Conservation (phyloP, 1,139 yeast genomes). For the Candida frijolesensis region DNA sequence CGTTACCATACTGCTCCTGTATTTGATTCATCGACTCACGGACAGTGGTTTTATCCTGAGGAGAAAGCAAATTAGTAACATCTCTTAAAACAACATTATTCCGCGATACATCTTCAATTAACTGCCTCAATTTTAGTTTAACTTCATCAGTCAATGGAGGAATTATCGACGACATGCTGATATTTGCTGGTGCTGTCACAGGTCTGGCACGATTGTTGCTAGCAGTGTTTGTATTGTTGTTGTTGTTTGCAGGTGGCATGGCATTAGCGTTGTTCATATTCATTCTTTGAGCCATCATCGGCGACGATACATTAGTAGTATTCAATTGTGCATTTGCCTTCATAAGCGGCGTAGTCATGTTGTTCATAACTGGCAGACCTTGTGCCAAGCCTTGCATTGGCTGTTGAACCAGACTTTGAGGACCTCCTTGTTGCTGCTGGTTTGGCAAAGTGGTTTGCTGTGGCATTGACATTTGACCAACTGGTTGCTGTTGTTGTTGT, state of each 20-base stretch:
- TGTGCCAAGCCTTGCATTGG: conserved; percentile 14
- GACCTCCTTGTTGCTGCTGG: conserved; percentile 19
- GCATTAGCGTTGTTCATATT: conserved; percentile 4
- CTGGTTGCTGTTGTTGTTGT: conserved; percentile 14
- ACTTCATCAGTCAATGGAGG: conserved; percentile 49
- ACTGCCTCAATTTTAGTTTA: conserved; percentile 54
- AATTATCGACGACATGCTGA: conserved; percentile 15
- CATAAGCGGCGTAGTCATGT: conserved; percentile 23
- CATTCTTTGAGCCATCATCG: conserved; percentile 25
- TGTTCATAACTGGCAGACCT: conserved; percentile 27
- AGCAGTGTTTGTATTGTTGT: background rate
- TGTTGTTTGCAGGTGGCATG: conserved; percentile 5
- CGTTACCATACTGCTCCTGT: conserved; percentile 65
- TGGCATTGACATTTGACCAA: conserved; percentile 10
- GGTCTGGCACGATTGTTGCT: conserved; percentile 6
- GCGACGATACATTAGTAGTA: conserved; percentile 19
- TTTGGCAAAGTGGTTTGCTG: conserved; percentile 6
- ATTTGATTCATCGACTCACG: conserved; percentile 58
- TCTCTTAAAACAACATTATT: conserved; percentile 70
- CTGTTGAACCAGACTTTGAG: conserved; percentile 14
- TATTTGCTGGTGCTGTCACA: conserved; percentile 6
- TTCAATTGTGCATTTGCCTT: conserved; percentile 21
- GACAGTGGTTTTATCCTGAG: conserved; percentile 65
- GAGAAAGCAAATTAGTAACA: conserved; percentile 59
- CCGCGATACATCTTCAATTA: conserved; percentile 68